Conservation (phyloP, 2,329 filamentous ascomycete species). For the Trichoderma sp. region DNA sequence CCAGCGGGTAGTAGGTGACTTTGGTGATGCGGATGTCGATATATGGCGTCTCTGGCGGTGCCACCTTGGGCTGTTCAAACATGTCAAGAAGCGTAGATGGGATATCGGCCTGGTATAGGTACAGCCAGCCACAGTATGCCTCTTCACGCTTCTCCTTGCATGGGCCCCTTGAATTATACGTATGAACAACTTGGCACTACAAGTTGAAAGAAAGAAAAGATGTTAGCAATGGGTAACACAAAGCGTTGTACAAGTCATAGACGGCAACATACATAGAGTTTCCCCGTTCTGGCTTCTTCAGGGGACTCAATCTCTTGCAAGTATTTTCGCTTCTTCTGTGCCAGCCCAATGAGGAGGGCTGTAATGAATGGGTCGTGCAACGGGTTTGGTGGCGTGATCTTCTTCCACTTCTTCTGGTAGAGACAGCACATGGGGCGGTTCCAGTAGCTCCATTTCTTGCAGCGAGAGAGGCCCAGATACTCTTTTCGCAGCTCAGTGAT, state of each 20-base stretch:
- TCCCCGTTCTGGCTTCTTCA: not conserved
- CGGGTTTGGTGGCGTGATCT: not conserved
- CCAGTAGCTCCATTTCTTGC: not conserved
- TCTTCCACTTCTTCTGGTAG: not conserved
- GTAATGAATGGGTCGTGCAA: slow-evolving; percentile 11
- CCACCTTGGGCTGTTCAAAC: slow-evolving; percentile 5
- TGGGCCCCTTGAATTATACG: not conserved
- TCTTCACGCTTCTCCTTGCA: not conserved
- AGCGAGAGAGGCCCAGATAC: not conserved
- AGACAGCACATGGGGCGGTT: not conserved
- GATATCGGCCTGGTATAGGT: slow-evolving; percentile 23
- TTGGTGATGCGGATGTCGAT: slow-evolving; percentile 3
- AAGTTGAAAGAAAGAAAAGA: not conserved
- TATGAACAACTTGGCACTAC: slow-evolving; percentile 4
- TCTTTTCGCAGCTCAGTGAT: not conserved
- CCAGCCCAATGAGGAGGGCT: slow-evolving; percentile 7
- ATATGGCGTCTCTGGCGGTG: slow-evolving; percentile 10
- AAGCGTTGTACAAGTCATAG: not conserved
- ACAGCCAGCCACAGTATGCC: not conserved
- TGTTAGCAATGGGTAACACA: not conserved
- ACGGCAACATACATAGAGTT: not conserved
- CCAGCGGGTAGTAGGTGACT: slow-evolving; percentile 1
- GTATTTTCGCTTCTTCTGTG: not conserved
- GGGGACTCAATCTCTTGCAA: not conserved
- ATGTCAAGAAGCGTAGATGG: slow-evolving; percentile 18